A percentile compares a stretch with the other conserved stretches of the same genome.
phyloP scores from a whole-genome alignment of 805 yeast genomes.

The Ogataea trehaloabstinens region DNA sequence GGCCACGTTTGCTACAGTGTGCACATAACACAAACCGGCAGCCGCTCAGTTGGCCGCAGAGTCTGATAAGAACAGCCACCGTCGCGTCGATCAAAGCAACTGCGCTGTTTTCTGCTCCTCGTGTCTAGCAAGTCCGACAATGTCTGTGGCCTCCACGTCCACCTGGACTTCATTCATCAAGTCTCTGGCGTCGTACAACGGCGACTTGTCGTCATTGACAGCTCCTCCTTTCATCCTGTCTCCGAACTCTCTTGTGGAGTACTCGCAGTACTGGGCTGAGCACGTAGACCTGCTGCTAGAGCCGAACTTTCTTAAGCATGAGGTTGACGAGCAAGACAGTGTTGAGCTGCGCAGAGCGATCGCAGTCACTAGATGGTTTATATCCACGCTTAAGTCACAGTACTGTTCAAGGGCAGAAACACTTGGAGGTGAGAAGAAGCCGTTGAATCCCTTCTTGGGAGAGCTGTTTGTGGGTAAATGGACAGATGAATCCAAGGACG shows the following conservation, averaged over 20 bases:
- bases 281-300: constrained; percentile 80
- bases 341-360: constrained; percentile 65
- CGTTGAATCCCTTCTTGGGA: constrained; percentile 93
- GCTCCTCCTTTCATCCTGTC: constrained; percentile 97
- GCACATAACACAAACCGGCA: no score
- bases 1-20: no score
- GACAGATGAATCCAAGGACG: constrained; percentile 51
- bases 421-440: constrained; percentile 95
- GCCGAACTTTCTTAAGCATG: constrained; percentile 51
- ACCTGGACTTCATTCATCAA: constrained; percentile 88
- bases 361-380: constrained; percentile 87
- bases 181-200: constrained; percentile 88
- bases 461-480: constrained; percentile 92
- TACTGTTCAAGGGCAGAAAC: constrained; percentile 90
- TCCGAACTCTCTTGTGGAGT: constrained; percentile 84
- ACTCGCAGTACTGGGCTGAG: constrained; percentile 95
- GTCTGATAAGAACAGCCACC: no score
- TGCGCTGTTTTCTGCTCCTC: no score
- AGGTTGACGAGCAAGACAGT: constrained; percentile 41
- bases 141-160: no score
- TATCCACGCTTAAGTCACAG: constrained; percentile 88
- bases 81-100: no score
- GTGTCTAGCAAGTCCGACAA: no score
- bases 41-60: no score
- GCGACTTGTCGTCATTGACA: constrained; percentile 88